Evolutionary conservation across 108 stramenopile genomes (phyloP), one percentile per base, ranked within the genome.

Genomic region (Licmophora abbreviata): DNA sequence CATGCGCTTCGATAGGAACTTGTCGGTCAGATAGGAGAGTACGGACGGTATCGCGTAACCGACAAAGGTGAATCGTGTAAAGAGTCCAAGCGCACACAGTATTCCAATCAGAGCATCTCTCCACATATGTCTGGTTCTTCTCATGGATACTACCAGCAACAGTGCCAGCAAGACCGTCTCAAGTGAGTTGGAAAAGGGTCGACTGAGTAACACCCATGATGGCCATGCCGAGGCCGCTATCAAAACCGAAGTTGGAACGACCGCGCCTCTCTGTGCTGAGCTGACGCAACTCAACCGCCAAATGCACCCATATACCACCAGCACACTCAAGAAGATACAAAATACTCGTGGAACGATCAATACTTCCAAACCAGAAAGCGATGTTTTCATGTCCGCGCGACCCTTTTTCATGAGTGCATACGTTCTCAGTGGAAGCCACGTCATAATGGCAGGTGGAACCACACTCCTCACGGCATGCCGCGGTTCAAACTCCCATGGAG

Each of bases 401-500:
- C 3, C 5, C 24, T 9, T 45, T 25, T 8, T 48, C 46, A 50
- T 30, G 14, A 56, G 43, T 20, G 48, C 20, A 63, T 76, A 88
- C 28, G 68, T 10, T 34, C 60, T 56, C 6, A 82, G 56, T 0
- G 87, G 87, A 7, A 78, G 18, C 60, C 67, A 57, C 20, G 81
- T 84, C 80, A 82, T 77, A 22, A 85, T 33, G 14, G 53, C 44
- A 28, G 87, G 87, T 29, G 78, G 78, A 11, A 83, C 63, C 33
- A 88, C 62, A 17, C 81, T 85, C 56, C 87, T 64, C 28, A 88
- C 54, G n/a, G 83, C 87, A 74, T 88, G 58, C 4, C 53, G 21
- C 8, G 81, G 59, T 52, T 84, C 72, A 51, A 79, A 88, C 45
- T 88, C 87, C 87, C 87, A 88, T 23, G 83, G 76, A 35, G 73